A percentile compares a stretch with the other conserved stretches of the same genome.
phyloP scores from a whole-genome alignment of 75 land plant genomes.

The Larix kaempferi region DNA sequence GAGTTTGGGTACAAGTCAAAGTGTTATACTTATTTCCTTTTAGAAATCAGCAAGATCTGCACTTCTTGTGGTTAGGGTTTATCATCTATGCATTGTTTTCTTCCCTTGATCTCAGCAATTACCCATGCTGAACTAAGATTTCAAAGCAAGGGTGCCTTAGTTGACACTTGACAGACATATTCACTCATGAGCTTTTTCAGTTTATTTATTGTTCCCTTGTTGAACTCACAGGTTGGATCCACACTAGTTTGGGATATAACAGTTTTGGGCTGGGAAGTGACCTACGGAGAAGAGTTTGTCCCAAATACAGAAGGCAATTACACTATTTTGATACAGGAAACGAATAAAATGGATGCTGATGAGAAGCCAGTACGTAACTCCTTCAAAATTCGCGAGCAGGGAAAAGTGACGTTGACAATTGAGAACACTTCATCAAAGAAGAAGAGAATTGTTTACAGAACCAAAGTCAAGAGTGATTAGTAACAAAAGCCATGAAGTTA shows the following conservation, averaged over 20 bases:
- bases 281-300: slow-evolving; percentile 64
- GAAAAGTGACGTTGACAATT: slow-evolving; percentile 58
- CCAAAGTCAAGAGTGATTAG: slow-evolving; percentile 18
- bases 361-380: slow-evolving; percentile 49
- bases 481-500: no score
- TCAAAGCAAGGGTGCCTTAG: no score
- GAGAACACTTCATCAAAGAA: slow-evolving; percentile 62
- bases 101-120: not conserved
- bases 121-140: not conserved
- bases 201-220: not conserved
- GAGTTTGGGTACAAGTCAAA: no score
- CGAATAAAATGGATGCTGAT: slow-evolving; percentile 40
- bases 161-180: not conserved
- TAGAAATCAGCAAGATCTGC: no score
- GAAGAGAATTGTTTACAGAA: slow-evolving; percentile 73
- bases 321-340: slow-evolving; percentile 56
- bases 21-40: no score
- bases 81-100: not conserved
- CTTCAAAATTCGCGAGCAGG: slow-evolving; percentile 46
- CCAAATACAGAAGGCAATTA: slow-evolving; percentile 47
- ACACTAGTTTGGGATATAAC: slow-evolving; percentile 56
- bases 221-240: slow-evolving; percentile 26
- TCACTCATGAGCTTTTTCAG: not conserved
- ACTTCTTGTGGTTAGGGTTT: no score
- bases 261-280: slow-evolving; percentile 72